Conservation (phyloP, 345 rosid species). For the Ricinus communis region DNA sequence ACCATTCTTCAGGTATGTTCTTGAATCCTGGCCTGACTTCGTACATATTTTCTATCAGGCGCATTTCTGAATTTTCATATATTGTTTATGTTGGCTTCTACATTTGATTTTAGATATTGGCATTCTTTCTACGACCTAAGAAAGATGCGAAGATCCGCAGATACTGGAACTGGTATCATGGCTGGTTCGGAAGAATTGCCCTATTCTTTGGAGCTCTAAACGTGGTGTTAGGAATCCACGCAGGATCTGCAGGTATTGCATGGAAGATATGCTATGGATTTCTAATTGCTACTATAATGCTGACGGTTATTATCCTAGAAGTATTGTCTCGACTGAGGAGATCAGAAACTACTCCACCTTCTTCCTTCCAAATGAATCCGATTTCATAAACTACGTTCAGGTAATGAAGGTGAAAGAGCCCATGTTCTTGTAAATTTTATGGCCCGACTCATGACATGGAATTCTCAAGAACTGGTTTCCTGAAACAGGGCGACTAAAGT, state of each 20-base stretch:
- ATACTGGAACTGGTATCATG: constrained; percentile 92
- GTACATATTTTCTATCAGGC: not conserved
- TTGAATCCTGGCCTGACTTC: not conserved
- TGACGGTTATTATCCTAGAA: constrained; percentile 59
- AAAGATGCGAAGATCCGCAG: constrained; percentile 65
- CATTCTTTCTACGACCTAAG: constrained; percentile 72
- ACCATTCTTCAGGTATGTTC: constrained; percentile 75
- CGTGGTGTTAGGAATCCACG: constrained; percentile 64
- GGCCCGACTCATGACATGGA: not conserved
- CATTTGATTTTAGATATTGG: constrained; percentile 52
- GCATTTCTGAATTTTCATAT: constrained; percentile 8
- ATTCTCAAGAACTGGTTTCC: constrained; percentile 9
- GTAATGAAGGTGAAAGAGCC: not conserved
- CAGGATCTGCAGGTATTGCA: constrained; percentile 50
- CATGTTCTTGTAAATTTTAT: not conserved
- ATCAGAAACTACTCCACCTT: constrained; percentile 31
- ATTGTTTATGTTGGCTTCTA: not conserved
- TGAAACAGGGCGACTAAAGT: constrained; percentile 12
- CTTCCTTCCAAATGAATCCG: constrained; percentile 70
- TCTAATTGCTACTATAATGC: constrained; percentile 48
- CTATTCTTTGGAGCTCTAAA: constrained; percentile 78
- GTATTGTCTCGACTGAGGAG: constrained; percentile 42
- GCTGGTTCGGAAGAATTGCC: constrained; percentile 75
- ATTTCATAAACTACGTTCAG: constrained; percentile 28
- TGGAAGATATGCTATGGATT: constrained; percentile 85